Percentiles rank a stretch among this genome's conserved stretches.
Conservation (phyloP, 1,139 yeast species). For the Candida gigantensis region DNA sequence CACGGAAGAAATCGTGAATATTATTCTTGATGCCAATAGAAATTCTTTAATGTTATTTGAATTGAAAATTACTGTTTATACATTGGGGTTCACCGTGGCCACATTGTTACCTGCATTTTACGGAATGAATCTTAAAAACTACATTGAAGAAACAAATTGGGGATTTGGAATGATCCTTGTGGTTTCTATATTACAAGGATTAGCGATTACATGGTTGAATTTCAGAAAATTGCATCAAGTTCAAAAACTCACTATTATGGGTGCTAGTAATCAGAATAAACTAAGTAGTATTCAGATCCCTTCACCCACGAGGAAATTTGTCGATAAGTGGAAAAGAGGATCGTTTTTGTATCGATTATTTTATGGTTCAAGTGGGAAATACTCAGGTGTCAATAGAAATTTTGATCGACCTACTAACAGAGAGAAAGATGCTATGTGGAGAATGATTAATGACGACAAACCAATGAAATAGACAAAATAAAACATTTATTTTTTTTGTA, state of each 20-base stretch:
- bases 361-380: constrained; percentile 26
- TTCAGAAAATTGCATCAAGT: constrained; percentile 54
- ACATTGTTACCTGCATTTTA: constrained; percentile 65
- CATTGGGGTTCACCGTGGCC: constrained; percentile 82
- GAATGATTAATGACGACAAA: constrained; percentile 70
- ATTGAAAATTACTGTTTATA: constrained; percentile 78
- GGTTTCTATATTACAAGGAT: constrained; percentile 47
- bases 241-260: constrained; percentile 69
- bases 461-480: constrained; percentile 15
- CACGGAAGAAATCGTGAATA: constrained; percentile 95
- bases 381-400: constrained; percentile 18
- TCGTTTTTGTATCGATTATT: constrained; percentile 26
- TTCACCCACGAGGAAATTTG: constrained; percentile 5
- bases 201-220: constrained; percentile 41
- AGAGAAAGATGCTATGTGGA: constrained; percentile 68
- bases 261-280: constrained; percentile 14
- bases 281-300: constrained; percentile 1
- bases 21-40: constrained; percentile 91
- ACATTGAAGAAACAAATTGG: constrained; percentile 70
- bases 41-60: constrained; percentile 91
- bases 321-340: constrained; percentile 4
- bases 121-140: constrained; percentile 94
- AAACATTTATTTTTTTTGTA: constrained; percentile 1
- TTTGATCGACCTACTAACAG: constrained; percentile 40
- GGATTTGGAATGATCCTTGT: constrained; percentile 68